Evolutionary conservation across 352 stramenopile genomes (phyloP).

Genomic region (Phytophthora citrophthora): DNA sequence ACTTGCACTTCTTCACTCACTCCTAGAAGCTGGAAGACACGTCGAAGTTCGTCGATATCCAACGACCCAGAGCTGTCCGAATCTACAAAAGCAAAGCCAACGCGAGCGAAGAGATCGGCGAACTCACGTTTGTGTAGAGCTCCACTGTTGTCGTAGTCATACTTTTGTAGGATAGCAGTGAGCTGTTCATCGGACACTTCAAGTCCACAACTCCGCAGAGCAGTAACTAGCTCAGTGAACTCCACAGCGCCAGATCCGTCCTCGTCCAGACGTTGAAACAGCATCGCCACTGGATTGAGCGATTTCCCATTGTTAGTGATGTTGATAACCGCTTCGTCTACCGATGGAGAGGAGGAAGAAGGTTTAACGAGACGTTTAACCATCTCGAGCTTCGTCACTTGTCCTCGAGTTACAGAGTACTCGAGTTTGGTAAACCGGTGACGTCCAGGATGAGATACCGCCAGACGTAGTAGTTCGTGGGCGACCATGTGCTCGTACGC

Average conservation of each 20-base stretch:
- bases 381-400: conserved; percentile 28
- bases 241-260: conserved; percentile 58
- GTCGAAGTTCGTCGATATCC: conserved; percentile 52
- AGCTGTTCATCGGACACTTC: conserved; percentile 44
- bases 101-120: conserved; percentile 59
- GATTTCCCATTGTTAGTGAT: neutral
- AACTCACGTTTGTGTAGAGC: conserved; percentile 56
- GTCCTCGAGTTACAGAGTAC: conserved; percentile 26
- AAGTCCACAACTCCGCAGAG: conserved; percentile 45
- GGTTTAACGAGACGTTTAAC: conserved; percentile 15
- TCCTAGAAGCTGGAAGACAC: conserved; percentile 59
- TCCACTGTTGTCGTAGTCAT: conserved; percentile 62
- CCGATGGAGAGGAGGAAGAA: neutral
- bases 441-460: conserved; percentile 47
- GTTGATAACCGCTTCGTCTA: conserved; percentile 1
- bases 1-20: conserved; percentile 45
- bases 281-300: conserved; percentile 31
- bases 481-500: conserved; percentile 83
- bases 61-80: conserved; percentile 59
- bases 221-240: conserved; percentile 40
- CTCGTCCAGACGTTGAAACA: conserved; percentile 60
- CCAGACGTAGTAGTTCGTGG: conserved; percentile 68
- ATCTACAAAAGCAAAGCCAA: conserved; percentile 70
- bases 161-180: conserved; percentile 42
- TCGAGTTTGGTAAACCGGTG: conserved; percentile 66